These are phyloP conservation scores for Leptodermis oblonga DNA, from an alignment of 257 asterid species.

Conservation along the genomic window DNA sequence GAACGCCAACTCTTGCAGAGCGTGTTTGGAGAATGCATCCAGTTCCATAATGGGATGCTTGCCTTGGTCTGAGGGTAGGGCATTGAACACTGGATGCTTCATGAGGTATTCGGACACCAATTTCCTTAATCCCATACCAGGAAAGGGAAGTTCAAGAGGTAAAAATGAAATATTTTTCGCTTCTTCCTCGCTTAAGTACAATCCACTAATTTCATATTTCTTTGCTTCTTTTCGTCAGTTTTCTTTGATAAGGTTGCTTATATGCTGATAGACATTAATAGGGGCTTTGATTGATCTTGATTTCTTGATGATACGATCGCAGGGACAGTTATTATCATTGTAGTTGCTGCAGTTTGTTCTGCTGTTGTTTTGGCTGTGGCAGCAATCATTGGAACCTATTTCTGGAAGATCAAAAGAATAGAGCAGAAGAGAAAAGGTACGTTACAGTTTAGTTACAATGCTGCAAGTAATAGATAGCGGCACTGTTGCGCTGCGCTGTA, in stretches of 20 bases:
- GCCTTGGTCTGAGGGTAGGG: slow-evolving; percentile 45
- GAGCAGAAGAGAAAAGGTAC: slow-evolving; percentile 78
- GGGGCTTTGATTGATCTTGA: neutral
- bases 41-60: slow-evolving; percentile 37
- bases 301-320: slow-evolving; percentile 17
- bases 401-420: slow-evolving; percentile 51
- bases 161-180: neutral
- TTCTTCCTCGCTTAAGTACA: neutral
- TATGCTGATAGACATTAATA: neutral
- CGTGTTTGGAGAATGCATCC: slow-evolving; percentile 39
- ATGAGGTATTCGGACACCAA: slow-evolving; percentile 43
- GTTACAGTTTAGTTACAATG: neutral
- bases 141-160: slow-evolving; percentile 61
- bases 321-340: slow-evolving; percentile 48
- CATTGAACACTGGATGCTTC: slow-evolving; percentile 42
- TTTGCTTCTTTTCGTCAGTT: neutral
- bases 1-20: slow-evolving; percentile 26
- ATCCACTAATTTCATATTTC: neutral
- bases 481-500: neutral
- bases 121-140: slow-evolving; percentile 38
- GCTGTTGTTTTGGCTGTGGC: slow-evolving; percentile 47
- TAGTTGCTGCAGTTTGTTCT: slow-evolving; percentile 48
- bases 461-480: neutral
- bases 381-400: slow-evolving; percentile 37
- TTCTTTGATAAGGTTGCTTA: too few relatives aligned